A percentile compares a stretch with the other conserved stretches of the same genome.
Conservation (phyloP, 2,329 filamentous ascomycete genomes). For the Calonectria pteridis region DNA sequence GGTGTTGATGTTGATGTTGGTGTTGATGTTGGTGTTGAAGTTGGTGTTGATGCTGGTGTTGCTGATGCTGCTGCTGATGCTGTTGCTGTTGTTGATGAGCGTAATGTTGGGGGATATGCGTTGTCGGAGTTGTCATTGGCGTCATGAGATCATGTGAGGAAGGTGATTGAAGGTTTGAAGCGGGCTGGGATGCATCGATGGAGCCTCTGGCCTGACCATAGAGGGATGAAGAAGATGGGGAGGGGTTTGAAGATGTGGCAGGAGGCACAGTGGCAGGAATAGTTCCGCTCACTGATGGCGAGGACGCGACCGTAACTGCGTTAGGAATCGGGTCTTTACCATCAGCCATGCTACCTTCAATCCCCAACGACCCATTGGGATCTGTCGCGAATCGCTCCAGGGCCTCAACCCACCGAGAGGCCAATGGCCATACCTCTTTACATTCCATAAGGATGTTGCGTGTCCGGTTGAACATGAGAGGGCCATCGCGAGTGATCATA, state of each 20-base stretch:
- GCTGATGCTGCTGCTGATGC: background rate
- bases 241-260: background rate
- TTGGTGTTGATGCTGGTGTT: background rate
- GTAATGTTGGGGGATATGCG: conserved; percentile 21
- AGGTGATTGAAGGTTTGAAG: conserved; percentile 28
- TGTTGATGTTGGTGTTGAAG: background rate
- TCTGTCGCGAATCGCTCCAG: conserved; percentile 61
- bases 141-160: conserved; percentile 30
- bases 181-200: conserved; percentile 22
- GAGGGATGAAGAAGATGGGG: conserved; percentile 36
- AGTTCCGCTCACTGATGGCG: conserved; percentile 2
- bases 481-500: conserved; percentile 54
- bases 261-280: background rate
- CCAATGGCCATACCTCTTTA: conserved; percentile 65
- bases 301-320: conserved; percentile 23
- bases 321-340: conserved; percentile 53
- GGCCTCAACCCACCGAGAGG: conserved; percentile 64
- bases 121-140: conserved; percentile 29
- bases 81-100: conserved; percentile 21
- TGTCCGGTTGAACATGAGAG: conserved; percentile 60
- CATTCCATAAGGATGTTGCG: conserved; percentile 61
- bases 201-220: conserved; percentile 27
- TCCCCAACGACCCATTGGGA: conserved; percentile 54
- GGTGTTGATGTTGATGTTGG: background rate
- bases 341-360: conserved; percentile 65